Conservation (phyloP, 352 stramenopile genomes). For the Globisporangium megalacanthum region DNA sequence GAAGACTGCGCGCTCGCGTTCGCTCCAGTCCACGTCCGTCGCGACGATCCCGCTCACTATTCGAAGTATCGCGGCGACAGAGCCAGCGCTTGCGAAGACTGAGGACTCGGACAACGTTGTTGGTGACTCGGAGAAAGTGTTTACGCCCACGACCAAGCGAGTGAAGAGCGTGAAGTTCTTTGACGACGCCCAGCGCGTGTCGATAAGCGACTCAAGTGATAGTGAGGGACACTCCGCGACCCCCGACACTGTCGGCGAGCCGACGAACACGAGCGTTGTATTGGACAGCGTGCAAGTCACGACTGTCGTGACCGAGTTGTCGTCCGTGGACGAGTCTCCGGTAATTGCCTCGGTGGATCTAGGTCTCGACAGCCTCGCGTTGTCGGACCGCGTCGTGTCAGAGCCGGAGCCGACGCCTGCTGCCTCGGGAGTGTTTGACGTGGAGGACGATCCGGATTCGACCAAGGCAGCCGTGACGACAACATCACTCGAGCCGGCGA, state of each 20-base stretch:
- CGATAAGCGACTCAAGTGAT: no score
- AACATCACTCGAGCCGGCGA: neutral
- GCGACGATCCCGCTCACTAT: neutral
- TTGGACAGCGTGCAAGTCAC: neutral
- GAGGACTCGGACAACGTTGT: neutral
- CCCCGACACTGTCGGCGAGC: neutral
- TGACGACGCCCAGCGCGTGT: neutral
- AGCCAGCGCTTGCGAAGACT: neutral
- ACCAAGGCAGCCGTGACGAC: neutral
- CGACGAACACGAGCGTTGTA: neutral
- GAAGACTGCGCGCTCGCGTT: neutral
- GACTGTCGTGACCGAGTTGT: neutral
- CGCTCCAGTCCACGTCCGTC: neutral
- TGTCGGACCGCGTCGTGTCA: no score
- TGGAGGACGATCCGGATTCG: no score
- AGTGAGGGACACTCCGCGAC: neutral
- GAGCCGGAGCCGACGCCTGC: no score
- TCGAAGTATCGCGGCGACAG: neutral
- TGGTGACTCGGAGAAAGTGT: no score
- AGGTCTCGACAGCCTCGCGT: no score
- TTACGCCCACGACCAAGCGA: neutral
- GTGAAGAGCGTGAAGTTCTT: constrained; percentile 2
- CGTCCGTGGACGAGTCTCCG: neutral
- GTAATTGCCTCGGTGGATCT: no score
- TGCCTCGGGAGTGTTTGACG: no score